These are phyloP conservation scores for Russula brevipes DNA, from an alignment of 768 basidiomycete genomes.

Conservation along the genomic window DNA sequence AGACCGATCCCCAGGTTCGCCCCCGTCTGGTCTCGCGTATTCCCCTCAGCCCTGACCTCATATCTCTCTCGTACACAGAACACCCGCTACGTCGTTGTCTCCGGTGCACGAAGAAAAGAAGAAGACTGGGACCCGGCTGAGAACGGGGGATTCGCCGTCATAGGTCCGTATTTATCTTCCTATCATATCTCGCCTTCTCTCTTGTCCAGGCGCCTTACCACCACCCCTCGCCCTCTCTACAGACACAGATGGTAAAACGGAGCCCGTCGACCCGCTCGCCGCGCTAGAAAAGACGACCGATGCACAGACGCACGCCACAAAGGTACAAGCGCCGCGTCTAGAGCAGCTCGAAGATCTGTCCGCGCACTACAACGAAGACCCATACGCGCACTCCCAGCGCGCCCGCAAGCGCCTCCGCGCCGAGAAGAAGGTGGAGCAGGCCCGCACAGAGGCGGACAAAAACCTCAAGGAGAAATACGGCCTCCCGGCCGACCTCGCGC, in stretches of 20 bases:
- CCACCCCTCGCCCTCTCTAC: conserved; percentile 4
- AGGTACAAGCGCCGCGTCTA: conserved; percentile 74
- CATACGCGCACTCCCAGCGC: conserved; percentile 71
- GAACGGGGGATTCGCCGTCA: conserved; percentile 86
- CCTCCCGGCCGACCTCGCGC: conserved; percentile 59
- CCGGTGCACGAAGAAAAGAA: conserved; percentile 91
- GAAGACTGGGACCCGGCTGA: conserved; percentile 97
- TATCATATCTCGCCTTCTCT: neutral
- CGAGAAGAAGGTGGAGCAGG: conserved; percentile 76
- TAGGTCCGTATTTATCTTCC: conserved; percentile 47
- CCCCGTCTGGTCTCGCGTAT: neutral
- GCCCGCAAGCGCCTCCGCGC: conserved; percentile 79
- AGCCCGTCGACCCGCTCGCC: conserved; percentile 76
- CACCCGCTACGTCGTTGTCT: conserved; percentile 87
- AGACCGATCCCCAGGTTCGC: conserved; percentile 91
- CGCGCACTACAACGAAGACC: conserved; percentile 78
- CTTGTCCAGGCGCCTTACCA: neutral
- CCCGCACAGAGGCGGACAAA: conserved; percentile 65
- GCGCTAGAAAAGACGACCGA: conserved; percentile 85
- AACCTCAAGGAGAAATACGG: conserved; percentile 70
- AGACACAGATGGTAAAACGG: conserved; percentile 65
- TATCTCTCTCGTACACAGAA: conserved; percentile 50
- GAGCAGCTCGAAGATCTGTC: conserved; percentile 74
- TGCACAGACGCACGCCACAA: conserved; percentile 63
- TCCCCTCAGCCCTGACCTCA: neutral